Percentiles rank a stretch among this genome's conserved stretches.
These are phyloP conservation scores for Podila horticola DNA, from an alignment of 192 early-diverging fungal species.

Conservation along the genomic window DNA sequence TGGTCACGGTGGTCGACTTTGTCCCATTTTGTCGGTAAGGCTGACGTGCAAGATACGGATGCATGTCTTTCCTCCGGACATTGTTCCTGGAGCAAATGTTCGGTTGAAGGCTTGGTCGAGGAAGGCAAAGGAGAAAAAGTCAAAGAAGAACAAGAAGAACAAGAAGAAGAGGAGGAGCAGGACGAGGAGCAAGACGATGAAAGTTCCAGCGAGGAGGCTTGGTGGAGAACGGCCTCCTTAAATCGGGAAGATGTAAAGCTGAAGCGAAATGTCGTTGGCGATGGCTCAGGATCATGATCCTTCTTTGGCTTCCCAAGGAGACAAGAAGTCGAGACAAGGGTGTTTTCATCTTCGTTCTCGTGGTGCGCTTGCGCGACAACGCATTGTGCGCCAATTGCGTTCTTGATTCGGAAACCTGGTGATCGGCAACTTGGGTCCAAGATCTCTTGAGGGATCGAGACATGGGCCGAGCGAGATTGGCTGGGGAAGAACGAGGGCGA, in stretches of 20 bases:
- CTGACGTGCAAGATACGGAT: no score
- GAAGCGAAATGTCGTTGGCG: constrained; percentile 17
- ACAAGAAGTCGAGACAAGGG: neutral
- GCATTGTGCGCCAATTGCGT: neutral
- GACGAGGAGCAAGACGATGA: neutral
- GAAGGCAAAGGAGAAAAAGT: no score
- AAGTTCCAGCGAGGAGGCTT: neutral
- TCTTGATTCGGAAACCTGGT: constrained; percentile 41
- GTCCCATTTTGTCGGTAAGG: no score
- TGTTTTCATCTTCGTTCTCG: neutral
- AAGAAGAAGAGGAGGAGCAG: no score
- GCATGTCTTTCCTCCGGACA: no score
- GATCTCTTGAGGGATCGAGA: constrained; percentile 45
- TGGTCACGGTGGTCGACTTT: no score
- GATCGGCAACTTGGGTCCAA: constrained; percentile 34
- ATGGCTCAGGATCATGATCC: neutral
- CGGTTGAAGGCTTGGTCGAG: no score
- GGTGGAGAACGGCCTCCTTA: constrained; percentile 16
- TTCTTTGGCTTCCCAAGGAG: neutral
- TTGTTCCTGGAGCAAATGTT: no score
- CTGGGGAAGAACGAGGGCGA: neutral
- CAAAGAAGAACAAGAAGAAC: neutral
- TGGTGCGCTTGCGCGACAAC: neutral
- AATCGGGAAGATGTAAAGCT: constrained; percentile 45
- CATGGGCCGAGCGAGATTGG: constrained; percentile 1